Evolutionary conservation across 140 eudicot species (phyloP).

Genomic region (Senecio squalidus): DNA sequence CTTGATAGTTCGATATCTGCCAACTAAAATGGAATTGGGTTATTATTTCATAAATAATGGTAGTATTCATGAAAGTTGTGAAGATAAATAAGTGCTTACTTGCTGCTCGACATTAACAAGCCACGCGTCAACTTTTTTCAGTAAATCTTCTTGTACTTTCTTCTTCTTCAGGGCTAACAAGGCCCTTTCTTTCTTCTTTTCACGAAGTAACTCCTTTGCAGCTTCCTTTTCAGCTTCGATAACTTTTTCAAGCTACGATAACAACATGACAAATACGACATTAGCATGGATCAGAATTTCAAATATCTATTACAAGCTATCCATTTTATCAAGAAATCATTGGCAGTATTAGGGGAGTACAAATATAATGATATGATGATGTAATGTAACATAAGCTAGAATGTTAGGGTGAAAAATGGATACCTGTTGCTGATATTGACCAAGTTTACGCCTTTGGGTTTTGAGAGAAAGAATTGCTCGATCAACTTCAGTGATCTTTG

Average conservation of each 20-base stretch:
- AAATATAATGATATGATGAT: too few relatives aligned
- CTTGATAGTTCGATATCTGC: constrained; percentile 97
- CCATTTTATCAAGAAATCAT: too few relatives aligned
- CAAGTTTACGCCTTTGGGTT: constrained; percentile 89
- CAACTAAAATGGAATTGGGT: constrained; percentile 54
- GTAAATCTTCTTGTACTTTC: constrained; percentile 87
- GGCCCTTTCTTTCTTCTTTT: constrained; percentile 94
- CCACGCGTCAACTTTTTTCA: constrained; percentile 92
- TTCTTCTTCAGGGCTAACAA: constrained; percentile 82
- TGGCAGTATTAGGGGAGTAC: too few relatives aligned
- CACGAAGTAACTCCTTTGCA: constrained; percentile 91
- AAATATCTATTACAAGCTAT: too few relatives aligned
- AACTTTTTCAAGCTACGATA: constrained; percentile 74
- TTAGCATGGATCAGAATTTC: not conserved
- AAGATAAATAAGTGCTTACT: constrained; percentile 41
- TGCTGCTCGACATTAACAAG: constrained; percentile 94
- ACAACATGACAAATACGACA: constrained; percentile 3
- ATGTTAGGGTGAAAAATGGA: too few relatives aligned
- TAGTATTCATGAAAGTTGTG: not conserved
- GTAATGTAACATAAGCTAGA: too few relatives aligned
- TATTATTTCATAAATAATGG: not conserved
- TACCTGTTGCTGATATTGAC: constrained; percentile 84
- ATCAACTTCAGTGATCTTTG: constrained; percentile 92
- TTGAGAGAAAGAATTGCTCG: constrained; percentile 80
- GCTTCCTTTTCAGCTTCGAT: constrained; percentile 97